Base-by-base conservation (phyloP, 2,329 filamentous ascomycete genomes). In the Neofusicoccum ribis region DNA sequence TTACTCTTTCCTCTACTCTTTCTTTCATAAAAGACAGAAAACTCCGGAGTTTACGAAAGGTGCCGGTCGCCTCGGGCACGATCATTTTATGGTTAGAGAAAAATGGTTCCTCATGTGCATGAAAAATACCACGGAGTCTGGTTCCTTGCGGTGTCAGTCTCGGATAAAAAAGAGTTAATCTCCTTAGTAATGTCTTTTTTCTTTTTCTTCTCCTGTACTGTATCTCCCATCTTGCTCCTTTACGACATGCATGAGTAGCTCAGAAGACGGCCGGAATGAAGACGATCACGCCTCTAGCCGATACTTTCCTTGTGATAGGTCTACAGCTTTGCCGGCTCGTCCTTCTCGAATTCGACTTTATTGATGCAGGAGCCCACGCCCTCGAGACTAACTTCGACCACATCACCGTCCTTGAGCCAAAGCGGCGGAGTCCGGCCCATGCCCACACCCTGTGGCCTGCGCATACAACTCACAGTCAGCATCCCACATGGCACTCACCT, bases 311-410 rank as follows among this genome's bases (percentile, higher is more conserved):
- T 27, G 5, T 14, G 11, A n/a, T 7, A 8, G 43, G 27, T 34
- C 44, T 46, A 46, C 12, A 15, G 44, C 31, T 34, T 44, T 34
- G 39, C 3, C 8, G 39, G 3, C 17, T 37, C 27, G 20, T 63
- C 46, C 65, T 71, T 72, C 65, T 77, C 73, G 66, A 77, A 77
- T 62, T 66, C 67, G 67, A 77, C 71, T 68, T 64, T 74, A 44
- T 77, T 77, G 14, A 73, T 65, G 60, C 76, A 70, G 64, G 72
- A 74, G 7, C 75, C 76, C 66, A 77, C 74, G 1, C 74, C 75
- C 63, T 76, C 71, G 0, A 75, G 73, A 51, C 71, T 67, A 15
- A 77, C 70, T 69, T 76, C 74, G 1, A 77, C 74, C 37, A 69
- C 71, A 70, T 76, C 75, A 27, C 65, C 65, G 37, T 66, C 37